Evolutionary conservation across 1,139 yeast species (phyloP).

Genomic region (Kurtzmaniella quercitrusa): DNA sequence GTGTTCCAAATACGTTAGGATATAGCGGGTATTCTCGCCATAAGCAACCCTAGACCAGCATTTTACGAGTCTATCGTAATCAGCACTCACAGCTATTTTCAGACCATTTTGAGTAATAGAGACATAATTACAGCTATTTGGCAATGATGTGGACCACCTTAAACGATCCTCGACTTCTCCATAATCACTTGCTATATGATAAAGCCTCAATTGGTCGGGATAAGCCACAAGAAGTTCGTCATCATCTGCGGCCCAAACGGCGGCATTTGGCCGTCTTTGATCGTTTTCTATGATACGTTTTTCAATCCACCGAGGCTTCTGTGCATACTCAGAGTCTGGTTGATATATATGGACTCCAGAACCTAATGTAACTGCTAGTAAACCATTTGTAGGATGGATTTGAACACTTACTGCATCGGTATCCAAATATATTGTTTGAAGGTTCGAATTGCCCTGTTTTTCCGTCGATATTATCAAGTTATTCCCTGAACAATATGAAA

Average conservation of each 20-base stretch:
- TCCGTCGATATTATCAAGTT: slow-evolving; percentile 56
- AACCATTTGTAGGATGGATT: slow-evolving; percentile 56
- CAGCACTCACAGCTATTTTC: slow-evolving; percentile 57
- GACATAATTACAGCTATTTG: slow-evolving; percentile 53
- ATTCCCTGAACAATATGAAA: slow-evolving; percentile 85
- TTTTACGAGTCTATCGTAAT: slow-evolving; percentile 63
- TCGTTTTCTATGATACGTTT: slow-evolving; percentile 17
- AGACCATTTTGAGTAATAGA: slow-evolving; percentile 62
- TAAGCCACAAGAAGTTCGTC: slow-evolving; percentile 66
- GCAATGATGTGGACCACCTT: slow-evolving; percentile 56
- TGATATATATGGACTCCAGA: slow-evolving; percentile 31
- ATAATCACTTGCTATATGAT: slow-evolving; percentile 46
- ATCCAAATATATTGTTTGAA: slow-evolving; percentile 76
- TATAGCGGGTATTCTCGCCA: slow-evolving; percentile 65
- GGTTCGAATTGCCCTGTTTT: slow-evolving; percentile 17
- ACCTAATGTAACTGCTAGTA: slow-evolving; percentile 45
- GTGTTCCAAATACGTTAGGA: slow-evolving; percentile 65
- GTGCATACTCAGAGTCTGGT: slow-evolving; percentile 43
- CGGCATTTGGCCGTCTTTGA: slow-evolving; percentile 43
- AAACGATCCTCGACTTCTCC: slow-evolving; percentile 31
- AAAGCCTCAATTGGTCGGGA: slow-evolving; percentile 43
- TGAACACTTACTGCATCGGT: slow-evolving; percentile 65
- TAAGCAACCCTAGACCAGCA: slow-evolving; percentile 77
- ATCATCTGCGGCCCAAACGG: slow-evolving; percentile 63
- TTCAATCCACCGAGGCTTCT: slow-evolving; percentile 48